A percentile compares a stretch with the other conserved stretches of the same genome.
phyloP scores from a whole-genome alignment of 768 basidiomycete species.

The Thelephora aurantiotincta region DNA sequence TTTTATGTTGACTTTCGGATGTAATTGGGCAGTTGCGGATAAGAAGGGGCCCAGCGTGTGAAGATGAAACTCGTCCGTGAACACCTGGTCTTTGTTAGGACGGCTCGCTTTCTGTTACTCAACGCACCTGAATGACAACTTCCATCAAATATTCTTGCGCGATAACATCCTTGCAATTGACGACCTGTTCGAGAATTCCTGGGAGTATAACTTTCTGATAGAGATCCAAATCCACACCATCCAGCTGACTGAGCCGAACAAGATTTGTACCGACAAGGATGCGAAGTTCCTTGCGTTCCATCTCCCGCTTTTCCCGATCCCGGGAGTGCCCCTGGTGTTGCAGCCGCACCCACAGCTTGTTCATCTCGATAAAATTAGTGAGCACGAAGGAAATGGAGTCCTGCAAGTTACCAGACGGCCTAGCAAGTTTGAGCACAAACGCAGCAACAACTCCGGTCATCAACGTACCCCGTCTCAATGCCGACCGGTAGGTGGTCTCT shows the following conservation, averaged over 20 bases:
- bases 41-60: slow-evolving; percentile 94
- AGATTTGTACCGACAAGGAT: slow-evolving; percentile 97
- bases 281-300: slow-evolving; percentile 88
- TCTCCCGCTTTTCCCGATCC: slow-evolving; percentile 93
- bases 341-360: slow-evolving; percentile 97
- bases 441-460: not conserved
- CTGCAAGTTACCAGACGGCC: slow-evolving; percentile 79
- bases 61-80: slow-evolving; percentile 97
- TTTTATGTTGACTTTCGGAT: slow-evolving; percentile 98
- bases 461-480: slow-evolving; percentile 57
- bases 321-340: slow-evolving; percentile 97
- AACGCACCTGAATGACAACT: slow-evolving; percentile 86
- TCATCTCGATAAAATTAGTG: slow-evolving; percentile 99
- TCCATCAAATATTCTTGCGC: slow-evolving; percentile 99
- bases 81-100: slow-evolving; percentile 42
- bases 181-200: slow-evolving; percentile 90
- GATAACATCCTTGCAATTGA: slow-evolving; percentile 96
- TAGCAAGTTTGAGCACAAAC: slow-evolving; percentile 17
- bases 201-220: slow-evolving; percentile 81
- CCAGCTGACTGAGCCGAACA: slow-evolving; percentile 87
- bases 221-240: slow-evolving; percentile 91
- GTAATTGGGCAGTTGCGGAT: slow-evolving; percentile 88
- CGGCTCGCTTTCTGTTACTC: not conserved
- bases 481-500: slow-evolving; percentile 92
- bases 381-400: slow-evolving; percentile 94